A percentile compares a stretch with the other conserved stretches of the same genome.
These are phyloP conservation scores for Trichophyton rubrum DNA, from an alignment of 2,329 filamentous ascomycete species.

Conservation along the genomic window DNA sequence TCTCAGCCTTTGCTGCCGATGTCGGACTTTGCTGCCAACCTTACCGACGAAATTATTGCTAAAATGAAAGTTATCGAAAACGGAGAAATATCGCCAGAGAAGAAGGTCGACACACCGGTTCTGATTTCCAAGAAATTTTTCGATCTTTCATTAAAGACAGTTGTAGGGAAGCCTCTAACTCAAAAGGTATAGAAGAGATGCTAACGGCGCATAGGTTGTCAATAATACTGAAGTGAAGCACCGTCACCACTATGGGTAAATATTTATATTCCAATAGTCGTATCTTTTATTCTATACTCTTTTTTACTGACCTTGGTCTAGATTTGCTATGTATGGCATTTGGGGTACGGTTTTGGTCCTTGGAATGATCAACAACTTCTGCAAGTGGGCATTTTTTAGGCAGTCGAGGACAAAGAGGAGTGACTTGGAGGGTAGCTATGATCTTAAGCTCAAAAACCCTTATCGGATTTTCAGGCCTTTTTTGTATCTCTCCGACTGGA, in stretches of 20 bases:
- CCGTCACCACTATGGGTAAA: conserved; percentile 29
- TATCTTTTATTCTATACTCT: background rate
- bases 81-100: conserved; percentile 3
- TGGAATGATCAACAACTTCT: conserved; percentile 6
- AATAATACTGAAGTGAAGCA: conserved; percentile 24
- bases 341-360: conserved; percentile 8
- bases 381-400: background rate
- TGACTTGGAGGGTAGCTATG: background rate
- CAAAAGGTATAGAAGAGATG: background rate
- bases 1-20: conserved; percentile 5
- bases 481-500: conserved; percentile 2
- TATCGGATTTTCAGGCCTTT: background rate
- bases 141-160: conserved; percentile 8
- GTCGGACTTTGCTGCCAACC: conserved; percentile 3
- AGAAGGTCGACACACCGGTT: background rate
- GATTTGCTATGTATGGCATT: conserved; percentile 7
- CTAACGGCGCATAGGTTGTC: background rate
- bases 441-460: background rate
- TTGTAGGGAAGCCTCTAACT: conserved; percentile 1
- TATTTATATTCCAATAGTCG: background rate
- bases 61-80: conserved; percentile 5
- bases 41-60: conserved; percentile 7
- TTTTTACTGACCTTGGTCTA: background rate
- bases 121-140: conserved; percentile 8
- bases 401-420: conserved; percentile 11